Conservation (phyloP, 2,329 filamentous ascomycete species). For the Septoria linicola region DNA sequence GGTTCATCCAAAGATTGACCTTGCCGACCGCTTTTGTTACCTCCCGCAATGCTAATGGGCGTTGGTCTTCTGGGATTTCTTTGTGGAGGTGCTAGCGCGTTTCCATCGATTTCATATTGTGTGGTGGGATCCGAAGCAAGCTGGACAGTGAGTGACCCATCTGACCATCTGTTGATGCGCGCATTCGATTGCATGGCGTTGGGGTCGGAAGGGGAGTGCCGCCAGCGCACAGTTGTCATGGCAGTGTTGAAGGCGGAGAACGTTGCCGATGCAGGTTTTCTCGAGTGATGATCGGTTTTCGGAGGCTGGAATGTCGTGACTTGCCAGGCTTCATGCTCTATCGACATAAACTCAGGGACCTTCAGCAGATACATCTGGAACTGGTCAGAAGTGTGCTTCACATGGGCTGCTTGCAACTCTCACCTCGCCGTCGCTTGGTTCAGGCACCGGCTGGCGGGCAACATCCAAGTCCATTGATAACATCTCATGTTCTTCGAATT, state of each 20-base stretch:
- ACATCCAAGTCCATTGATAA: constrained; percentile 63
- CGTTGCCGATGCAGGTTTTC: constrained; percentile 45
- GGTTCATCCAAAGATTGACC: constrained; percentile 45
- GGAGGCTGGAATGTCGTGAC: constrained; percentile 65
- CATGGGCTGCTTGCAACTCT: constrained; percentile 5
- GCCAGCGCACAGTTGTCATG: constrained; percentile 67
- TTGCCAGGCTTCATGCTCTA: constrained; percentile 67
- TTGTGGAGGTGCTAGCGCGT: constrained; percentile 64
- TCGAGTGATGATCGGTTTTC: constrained; percentile 57
- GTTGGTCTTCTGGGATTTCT: constrained; percentile 51
- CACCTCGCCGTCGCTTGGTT: constrained; percentile 69
- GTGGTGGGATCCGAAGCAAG: constrained; percentile 65
- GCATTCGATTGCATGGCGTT: constrained; percentile 71
- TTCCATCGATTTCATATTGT: constrained; percentile 73
- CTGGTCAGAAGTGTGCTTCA: constrained; percentile 3
- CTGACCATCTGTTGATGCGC: constrained; percentile 72
- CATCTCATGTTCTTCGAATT: constrained; percentile 45
- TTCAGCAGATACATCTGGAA: constrained; percentile 66
- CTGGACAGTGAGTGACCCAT: constrained; percentile 74
- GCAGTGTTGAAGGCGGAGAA: constrained; percentile 64
- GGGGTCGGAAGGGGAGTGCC: constrained; percentile 64
- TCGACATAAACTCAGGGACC: constrained; percentile 69
- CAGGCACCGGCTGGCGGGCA: constrained; percentile 68
- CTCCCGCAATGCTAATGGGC: constrained; percentile 41
- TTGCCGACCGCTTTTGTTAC: constrained; percentile 36